A percentile compares a stretch with the other conserved stretches of the same genome.
These are phyloP conservation scores for Mycena filopes DNA, from an alignment of 768 basidiomycete species.

Conservation along the genomic window DNA sequence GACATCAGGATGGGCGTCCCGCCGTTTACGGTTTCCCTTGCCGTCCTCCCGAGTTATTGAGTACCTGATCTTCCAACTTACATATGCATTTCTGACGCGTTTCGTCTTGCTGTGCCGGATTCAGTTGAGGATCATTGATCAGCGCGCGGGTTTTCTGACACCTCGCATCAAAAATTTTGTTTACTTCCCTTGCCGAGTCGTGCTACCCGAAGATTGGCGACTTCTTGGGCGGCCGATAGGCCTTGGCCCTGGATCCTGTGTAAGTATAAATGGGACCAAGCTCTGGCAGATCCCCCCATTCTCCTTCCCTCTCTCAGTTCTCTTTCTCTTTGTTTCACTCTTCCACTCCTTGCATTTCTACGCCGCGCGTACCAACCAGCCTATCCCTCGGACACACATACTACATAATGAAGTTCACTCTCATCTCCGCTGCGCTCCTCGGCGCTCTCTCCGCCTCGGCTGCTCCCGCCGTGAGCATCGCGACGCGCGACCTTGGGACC, in stretches of 20 bases:
- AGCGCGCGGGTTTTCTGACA: neutral
- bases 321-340: constrained; percentile 18
- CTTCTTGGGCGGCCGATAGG: constrained; percentile 7
- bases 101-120: neutral
- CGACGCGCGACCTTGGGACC: constrained; percentile 9
- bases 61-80: too few relatives aligned
- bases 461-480: constrained; percentile 17
- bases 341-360: constrained; percentile 1
- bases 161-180: constrained; percentile 8
- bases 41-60: too few relatives aligned
- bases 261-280: constrained; percentile 14
- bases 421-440: constrained; percentile 18
- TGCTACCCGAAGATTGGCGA: constrained; percentile 11
- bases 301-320: constrained; percentile 13
- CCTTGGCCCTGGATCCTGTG: constrained; percentile 7
- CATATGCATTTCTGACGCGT: neutral
- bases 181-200: constrained; percentile 11
- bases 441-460: constrained; percentile 21
- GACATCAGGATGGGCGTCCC: too few relatives aligned
- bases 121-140: too few relatives aligned
- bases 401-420: constrained; percentile 22
- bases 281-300: constrained; percentile 15
- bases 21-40: too few relatives aligned
- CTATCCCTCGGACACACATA: constrained; percentile 12
- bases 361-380: constrained; percentile 22